These are phyloP conservation scores for Tephrocybe sp. DNA, from an alignment of 768 basidiomycete species.

Conservation along the genomic window DNA sequence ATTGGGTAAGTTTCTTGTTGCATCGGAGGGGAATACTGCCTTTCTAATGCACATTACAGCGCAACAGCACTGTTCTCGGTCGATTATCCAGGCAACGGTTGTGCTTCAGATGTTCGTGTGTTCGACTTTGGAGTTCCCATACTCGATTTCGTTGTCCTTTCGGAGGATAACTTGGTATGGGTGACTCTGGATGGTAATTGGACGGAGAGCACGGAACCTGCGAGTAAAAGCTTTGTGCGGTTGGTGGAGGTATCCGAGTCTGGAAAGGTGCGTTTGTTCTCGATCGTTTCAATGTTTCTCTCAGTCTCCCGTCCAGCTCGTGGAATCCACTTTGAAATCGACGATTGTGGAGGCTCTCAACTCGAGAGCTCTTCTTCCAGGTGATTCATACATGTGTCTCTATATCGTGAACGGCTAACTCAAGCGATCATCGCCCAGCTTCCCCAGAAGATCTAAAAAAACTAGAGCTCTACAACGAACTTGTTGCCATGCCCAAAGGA, in stretches of 20 bases:
- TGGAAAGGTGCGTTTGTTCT: constrained; percentile 36
- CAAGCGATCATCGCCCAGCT: constrained; percentile 33
- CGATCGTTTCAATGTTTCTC: background rate
- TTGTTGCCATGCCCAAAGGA: constrained; percentile 49
- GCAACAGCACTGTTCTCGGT: constrained; percentile 66
- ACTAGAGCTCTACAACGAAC: constrained; percentile 57
- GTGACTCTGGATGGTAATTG: constrained; percentile 25
- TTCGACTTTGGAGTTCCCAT: constrained; percentile 25
- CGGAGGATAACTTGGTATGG: constrained; percentile 21
- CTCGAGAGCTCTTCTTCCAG: constrained; percentile 41
- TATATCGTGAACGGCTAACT: background rate
- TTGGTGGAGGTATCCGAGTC: constrained; percentile 29
- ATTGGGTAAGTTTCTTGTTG: constrained; percentile 56
- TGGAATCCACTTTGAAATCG: constrained; percentile 22
- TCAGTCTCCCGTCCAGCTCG: constrained; percentile 29
- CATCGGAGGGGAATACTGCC: background rate
- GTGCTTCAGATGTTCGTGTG: constrained; percentile 12
- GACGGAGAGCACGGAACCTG: constrained; percentile 12
- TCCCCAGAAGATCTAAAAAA: constrained; percentile 45
- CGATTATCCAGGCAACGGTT: constrained; percentile 25
- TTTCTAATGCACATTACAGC: constrained; percentile 33
- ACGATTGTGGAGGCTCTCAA: constrained; percentile 47
- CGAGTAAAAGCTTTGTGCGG: constrained; percentile 8
- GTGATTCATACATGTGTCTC: constrained; percentile 30
- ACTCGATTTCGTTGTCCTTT: constrained; percentile 17